Percentiles rank a stretch among this genome's conserved stretches.
phyloP scores from a whole-genome alignment of 2,329 filamentous ascomycete genomes.

The Xylaria sp. region DNA sequence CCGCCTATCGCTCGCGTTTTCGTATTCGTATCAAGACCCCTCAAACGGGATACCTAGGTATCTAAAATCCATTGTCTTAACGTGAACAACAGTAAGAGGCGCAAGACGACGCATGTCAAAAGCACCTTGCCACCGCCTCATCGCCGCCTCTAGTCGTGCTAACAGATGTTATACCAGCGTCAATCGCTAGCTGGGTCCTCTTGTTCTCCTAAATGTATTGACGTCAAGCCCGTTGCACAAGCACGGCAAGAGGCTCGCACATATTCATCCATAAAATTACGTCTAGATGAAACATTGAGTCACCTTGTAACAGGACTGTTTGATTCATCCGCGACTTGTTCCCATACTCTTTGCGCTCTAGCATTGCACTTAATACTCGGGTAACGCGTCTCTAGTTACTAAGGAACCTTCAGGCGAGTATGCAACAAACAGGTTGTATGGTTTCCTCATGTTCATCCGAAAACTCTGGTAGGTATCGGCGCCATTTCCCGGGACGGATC shows the following conservation, averaged over 20 bases:
- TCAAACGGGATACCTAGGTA: neutral
- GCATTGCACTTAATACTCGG: too few relatives aligned
- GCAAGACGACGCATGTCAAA: neutral
- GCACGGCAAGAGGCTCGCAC: too few relatives aligned
- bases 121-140: slow-evolving; percentile 8
- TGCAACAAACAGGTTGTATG: neutral
- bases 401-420: neutral
- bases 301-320: too few relatives aligned
- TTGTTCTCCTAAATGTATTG: neutral
- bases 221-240: too few relatives aligned
- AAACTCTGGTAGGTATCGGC: neutral
- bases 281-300: too few relatives aligned
- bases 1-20: slow-evolving; percentile 19
- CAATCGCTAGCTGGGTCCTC: neutral
- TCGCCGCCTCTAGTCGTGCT: neutral
- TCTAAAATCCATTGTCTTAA: neutral
- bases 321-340: too few relatives aligned
- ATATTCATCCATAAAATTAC: too few relatives aligned
- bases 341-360: too few relatives aligned
- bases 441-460: neutral
- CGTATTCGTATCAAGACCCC: slow-evolving; percentile 39
- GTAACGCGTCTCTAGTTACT: too few relatives aligned
- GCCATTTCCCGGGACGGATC: neutral
- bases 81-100: too few relatives aligned
- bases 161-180: neutral